Evolutionary conservation across 108 stramenopile species (phyloP), one percentile per base, ranked within the genome.

Genomic region (Skeletonema tropicum): DNA sequence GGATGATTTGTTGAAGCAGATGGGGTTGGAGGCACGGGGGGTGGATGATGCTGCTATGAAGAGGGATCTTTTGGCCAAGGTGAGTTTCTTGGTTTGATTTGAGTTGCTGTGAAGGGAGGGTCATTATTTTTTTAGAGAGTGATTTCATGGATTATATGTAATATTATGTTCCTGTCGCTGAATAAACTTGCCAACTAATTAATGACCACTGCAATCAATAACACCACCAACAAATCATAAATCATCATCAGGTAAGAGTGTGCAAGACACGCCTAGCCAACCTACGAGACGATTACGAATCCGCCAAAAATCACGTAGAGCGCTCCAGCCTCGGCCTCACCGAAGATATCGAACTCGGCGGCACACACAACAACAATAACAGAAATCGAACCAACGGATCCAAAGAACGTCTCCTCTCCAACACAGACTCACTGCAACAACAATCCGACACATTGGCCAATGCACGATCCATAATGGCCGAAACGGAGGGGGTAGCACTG

Each of bases 11-110:
- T 55, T 55, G 52, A 97, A 98, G 73, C 97, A 97, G 85, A 98
- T 98, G 98, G 91, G 92, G 15, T 66, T 98, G 58, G 98, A 98
- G 66, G 96, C 94, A 6, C 79, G 97, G 29, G 88, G 94, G 46
- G 85, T 85, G 12, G 86, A 85, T 21, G 90, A 95, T 64, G 41
- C 90, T 10, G 14, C 64, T 1, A 30, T 83, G 31, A 94, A 96
- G 77, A 81, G 91, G 15, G 93, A 96, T 39, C 71, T 92, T 39
- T 41, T 90, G 67, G 82, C 75, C 63, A 89, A 87, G 82, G 94
- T 89, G 57, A 89, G 91, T 26, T 10, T 35, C n/a, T 35, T 29
- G 26, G 26, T 29, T 29, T 29, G 55, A n/a, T 5, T 61, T 61
- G 4, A 11, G n/a, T 30, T 35, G 29, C 1, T 29, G 26, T 29